Evolutionary conservation across 2,329 filamentous ascomycete genomes (phyloP).

Genomic region (Fusarium subtropicale): DNA sequence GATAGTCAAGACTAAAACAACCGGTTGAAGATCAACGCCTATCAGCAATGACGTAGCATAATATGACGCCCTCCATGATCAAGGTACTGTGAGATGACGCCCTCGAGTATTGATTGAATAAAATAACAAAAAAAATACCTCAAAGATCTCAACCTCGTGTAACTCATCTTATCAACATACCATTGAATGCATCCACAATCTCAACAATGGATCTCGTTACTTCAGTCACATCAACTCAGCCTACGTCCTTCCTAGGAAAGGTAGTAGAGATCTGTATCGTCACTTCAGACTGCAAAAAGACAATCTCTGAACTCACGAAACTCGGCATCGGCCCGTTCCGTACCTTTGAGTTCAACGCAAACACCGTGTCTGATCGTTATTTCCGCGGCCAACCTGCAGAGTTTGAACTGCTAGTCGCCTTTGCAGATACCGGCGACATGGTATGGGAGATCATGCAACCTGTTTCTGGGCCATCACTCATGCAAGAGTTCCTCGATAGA

Average conservation of each 20-base stretch:
- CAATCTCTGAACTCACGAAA: not conserved
- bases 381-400: not conserved
- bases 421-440: not conserved
- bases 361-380: not conserved
- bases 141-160: too few relatives aligned
- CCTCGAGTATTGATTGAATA: not conserved
- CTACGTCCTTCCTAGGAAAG: not conserved
- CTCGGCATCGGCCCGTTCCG: not conserved
- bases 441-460: constrained; percentile 11
- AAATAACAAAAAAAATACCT: not conserved
- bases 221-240: not conserved
- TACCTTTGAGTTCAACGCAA: not conserved
- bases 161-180: fast-evolving
- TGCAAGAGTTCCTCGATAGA: not conserved
- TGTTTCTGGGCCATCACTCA: not conserved
- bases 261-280: constrained; percentile 5
- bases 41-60: not conserved
- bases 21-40: not conserved
- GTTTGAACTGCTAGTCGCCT: not conserved
- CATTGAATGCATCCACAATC: not conserved
- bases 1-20: not conserved
- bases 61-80: not conserved
- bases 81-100: not conserved
- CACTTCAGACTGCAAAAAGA: not conserved
- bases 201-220: not conserved